phyloP scores from a whole-genome alignment of 2,329 filamentous ascomycete species.

The Ophiosphaerella korrae region DNA sequence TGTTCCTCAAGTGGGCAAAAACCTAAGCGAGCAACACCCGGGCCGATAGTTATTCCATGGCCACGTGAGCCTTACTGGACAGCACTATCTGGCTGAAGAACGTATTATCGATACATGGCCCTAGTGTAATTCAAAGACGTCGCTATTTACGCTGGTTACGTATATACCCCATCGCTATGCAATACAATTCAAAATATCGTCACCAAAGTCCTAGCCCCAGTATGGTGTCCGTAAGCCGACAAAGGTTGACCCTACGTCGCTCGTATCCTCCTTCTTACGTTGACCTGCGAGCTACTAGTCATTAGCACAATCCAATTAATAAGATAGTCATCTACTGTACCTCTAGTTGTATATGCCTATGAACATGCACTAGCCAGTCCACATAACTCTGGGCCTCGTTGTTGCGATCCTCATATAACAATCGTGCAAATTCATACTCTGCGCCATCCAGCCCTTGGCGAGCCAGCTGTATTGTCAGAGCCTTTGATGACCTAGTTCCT shows the following conservation, averaged over 20 bases:
- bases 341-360: slow-evolving; percentile 90
- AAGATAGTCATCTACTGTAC: slow-evolving; percentile 37
- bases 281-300: slow-evolving; percentile 63
- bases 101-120: not conserved
- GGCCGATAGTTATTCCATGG: slow-evolving; percentile 6
- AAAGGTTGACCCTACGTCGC: slow-evolving; percentile 41
- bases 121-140: not conserved
- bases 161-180: slow-evolving; percentile 32
- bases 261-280: slow-evolving; percentile 69
- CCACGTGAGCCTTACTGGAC: slow-evolving; percentile 2
- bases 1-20: slow-evolving; percentile 16
- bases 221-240: slow-evolving; percentile 48
- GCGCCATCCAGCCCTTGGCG: slow-evolving; percentile 91
- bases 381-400: slow-evolving; percentile 98
- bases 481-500: slow-evolving; percentile 81
- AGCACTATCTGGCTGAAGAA: too few relatives aligned
- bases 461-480: slow-evolving; percentile 85
- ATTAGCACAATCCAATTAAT: slow-evolving; percentile 11
- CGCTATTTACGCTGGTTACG: not conserved
- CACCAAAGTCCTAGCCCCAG: slow-evolving; percentile 37
- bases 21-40: slow-evolving; percentile 21
- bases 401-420: slow-evolving; percentile 92
- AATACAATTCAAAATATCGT: slow-evolving; percentile 20
- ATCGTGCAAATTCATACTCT: slow-evolving; percentile 92
- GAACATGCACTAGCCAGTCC: slow-evolving; percentile 95